phyloP scores from a whole-genome alignment of 139 green algal genomes.

The Tetradesmus lagerheimii region DNA sequence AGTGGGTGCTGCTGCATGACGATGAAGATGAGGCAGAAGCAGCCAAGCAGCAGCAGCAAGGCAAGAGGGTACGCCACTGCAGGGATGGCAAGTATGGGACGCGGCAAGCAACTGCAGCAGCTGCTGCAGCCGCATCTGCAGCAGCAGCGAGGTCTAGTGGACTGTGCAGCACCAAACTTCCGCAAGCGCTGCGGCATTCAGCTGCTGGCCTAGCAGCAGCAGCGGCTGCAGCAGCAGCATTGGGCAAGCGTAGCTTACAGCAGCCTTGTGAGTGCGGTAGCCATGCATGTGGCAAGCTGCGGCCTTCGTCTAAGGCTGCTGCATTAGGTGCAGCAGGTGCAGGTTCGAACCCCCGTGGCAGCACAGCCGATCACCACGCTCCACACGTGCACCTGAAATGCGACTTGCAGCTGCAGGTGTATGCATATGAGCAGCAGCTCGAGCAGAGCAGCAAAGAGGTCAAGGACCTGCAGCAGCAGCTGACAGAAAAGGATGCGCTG shows the following conservation, averaged over 20 bases:
- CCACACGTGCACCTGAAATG: background rate
- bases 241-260: background rate
- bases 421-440: background rate
- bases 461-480: background rate
- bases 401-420: constrained; percentile 1
- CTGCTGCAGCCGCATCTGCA: background rate
- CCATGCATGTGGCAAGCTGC: background rate
- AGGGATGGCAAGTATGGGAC: background rate
- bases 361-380: background rate
- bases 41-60: background rate
- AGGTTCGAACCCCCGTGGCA: background rate
- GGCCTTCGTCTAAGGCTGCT: background rate
- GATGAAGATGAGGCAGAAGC: background rate
- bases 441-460: background rate
- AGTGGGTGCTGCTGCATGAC: background rate
- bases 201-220: background rate
- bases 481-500: background rate
- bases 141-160: background rate
- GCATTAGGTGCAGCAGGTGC: background rate
- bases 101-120: background rate
- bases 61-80: background rate
- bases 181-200: background rate
- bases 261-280: background rate
- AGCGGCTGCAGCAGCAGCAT: background rate
- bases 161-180: background rate